Conservation (phyloP, 139 green algal species). For the Gonium pectorale region DNA sequence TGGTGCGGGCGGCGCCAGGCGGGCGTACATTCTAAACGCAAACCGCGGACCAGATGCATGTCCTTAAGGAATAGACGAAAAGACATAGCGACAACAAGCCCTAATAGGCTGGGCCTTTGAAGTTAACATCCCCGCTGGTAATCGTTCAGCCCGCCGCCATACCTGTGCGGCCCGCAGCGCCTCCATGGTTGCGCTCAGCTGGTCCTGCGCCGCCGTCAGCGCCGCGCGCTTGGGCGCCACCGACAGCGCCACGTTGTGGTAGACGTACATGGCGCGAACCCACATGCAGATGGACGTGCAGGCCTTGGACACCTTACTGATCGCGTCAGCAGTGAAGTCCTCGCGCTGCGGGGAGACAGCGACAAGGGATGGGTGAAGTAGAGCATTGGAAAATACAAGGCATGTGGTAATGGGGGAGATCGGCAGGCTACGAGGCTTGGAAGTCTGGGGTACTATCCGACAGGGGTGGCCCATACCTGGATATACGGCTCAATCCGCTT, state of each 20-base stretch:
- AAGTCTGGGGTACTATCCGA: no score
- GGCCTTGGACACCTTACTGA: constrained; percentile 85
- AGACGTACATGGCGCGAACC: constrained; percentile 86
- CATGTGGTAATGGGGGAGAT: no score
- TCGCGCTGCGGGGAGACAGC: constrained; percentile 55
- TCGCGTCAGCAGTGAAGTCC: constrained; percentile 79
- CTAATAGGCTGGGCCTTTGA: no score
- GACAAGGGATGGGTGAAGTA: background rate
- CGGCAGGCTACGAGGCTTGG: no score
- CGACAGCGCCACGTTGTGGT: constrained; percentile 82
- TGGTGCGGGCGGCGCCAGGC: no score
- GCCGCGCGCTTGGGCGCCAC: constrained; percentile 83
- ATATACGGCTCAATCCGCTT: constrained; percentile 69
- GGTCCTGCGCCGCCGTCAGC: constrained; percentile 63
- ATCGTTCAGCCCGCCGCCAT: background rate
- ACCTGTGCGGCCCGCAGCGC: constrained; percentile 60
- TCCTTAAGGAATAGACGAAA: no score
- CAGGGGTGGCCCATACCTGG: constrained; percentile 12
- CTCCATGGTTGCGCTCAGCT: constrained; percentile 72
- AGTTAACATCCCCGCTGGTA: no score
- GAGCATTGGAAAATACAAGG: no score
- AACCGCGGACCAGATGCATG: no score
- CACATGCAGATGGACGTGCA: constrained; percentile 93
- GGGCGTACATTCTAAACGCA: background rate
- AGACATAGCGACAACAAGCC: no score